Evolutionary conservation across 2,329 filamentous ascomycete genomes (phyloP).

Genomic region (Endothia cerciana): DNA sequence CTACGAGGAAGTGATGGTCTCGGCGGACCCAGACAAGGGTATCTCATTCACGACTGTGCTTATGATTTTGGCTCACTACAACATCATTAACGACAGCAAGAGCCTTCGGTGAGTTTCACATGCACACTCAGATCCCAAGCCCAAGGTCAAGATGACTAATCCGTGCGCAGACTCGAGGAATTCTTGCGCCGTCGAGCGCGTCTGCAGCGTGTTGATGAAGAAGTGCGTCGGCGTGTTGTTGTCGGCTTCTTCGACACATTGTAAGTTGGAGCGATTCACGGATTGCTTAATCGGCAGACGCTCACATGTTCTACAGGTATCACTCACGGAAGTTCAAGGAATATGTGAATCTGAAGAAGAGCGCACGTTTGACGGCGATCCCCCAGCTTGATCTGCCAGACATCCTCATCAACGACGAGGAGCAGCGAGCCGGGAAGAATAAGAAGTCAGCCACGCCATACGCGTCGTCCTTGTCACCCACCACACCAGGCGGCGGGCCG

Average conservation of each 20-base stretch:
- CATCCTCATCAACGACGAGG: slow-evolving; percentile 84
- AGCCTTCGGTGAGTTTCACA: slow-evolving; percentile 70
- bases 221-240: slow-evolving; percentile 86
- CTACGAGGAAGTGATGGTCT: slow-evolving; percentile 94
- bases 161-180: slow-evolving; percentile 75
- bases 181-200: slow-evolving; percentile 88
- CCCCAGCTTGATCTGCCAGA: slow-evolving; percentile 85
- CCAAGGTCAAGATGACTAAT: slow-evolving; percentile 28
- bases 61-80: slow-evolving; percentile 97
- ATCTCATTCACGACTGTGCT: slow-evolving; percentile 91
- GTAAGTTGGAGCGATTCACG: slow-evolving; percentile 47
- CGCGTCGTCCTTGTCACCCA: slow-evolving; percentile 25
- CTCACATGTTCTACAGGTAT: slow-evolving; percentile 53
- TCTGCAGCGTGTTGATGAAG: slow-evolving; percentile 92
- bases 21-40: slow-evolving; percentile 84
- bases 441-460: slow-evolving; percentile 19
- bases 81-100: slow-evolving; percentile 97
- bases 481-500: slow-evolving; percentile 31
- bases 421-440: slow-evolving; percentile 44
- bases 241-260: slow-evolving; percentile 94
- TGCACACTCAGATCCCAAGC: not conserved
- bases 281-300: not conserved
- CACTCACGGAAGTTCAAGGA: slow-evolving; percentile 84
- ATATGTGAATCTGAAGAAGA: slow-evolving; percentile 71
- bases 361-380: slow-evolving; percentile 75